These are phyloP conservation scores for Angomonas ambiguus DNA, from an alignment of 208 protist species.

Conservation along the genomic window DNA sequence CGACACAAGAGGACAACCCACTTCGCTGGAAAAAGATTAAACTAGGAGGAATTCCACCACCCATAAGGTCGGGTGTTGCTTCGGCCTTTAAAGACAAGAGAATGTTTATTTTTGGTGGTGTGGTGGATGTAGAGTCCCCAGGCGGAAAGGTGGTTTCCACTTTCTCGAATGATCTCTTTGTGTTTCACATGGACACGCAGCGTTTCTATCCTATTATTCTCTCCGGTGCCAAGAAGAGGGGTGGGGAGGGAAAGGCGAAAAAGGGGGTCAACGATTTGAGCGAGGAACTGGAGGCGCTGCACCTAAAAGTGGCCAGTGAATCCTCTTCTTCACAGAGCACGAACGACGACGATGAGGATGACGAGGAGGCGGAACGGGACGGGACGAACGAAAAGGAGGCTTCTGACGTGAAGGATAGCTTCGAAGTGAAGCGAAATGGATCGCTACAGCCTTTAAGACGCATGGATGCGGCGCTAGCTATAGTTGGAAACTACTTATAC, in stretches of 20 bases:
- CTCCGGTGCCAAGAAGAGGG: constrained; percentile 23
- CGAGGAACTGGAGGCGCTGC: constrained; percentile 56
- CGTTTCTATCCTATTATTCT: constrained; percentile 87
- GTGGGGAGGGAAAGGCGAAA: neutral
- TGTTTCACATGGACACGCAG: constrained; percentile 88
- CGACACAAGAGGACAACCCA: constrained; percentile 5
- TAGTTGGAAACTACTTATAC: constrained; percentile 73
- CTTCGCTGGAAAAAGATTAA: constrained; percentile 74
- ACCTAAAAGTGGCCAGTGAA: constrained; percentile 26
- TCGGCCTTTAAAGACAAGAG: constrained; percentile 67
- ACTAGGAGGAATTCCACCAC: constrained; percentile 79
- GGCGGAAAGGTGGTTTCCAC: constrained; percentile 83
- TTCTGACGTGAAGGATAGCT: constrained; percentile 64
- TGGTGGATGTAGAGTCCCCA: constrained; percentile 84
- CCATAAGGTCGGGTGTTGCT: constrained; percentile 71
- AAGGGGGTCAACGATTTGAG: constrained; percentile 38
- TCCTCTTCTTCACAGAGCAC: constrained; percentile 18
- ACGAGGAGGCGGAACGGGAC: neutral
- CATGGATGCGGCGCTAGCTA: constrained; percentile 68
- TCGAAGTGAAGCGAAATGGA: constrained; percentile 53
- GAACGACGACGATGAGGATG: constrained; percentile 27
- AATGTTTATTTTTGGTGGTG: constrained; percentile 90
- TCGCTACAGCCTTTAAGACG: constrained; percentile 76
- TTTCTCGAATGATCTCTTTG: constrained; percentile 88
- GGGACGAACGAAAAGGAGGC: constrained; percentile 7